Base-by-base conservation (phyloP, 139 green algal species). In the Auxenochlorella pyrenoidosa region DNA sequence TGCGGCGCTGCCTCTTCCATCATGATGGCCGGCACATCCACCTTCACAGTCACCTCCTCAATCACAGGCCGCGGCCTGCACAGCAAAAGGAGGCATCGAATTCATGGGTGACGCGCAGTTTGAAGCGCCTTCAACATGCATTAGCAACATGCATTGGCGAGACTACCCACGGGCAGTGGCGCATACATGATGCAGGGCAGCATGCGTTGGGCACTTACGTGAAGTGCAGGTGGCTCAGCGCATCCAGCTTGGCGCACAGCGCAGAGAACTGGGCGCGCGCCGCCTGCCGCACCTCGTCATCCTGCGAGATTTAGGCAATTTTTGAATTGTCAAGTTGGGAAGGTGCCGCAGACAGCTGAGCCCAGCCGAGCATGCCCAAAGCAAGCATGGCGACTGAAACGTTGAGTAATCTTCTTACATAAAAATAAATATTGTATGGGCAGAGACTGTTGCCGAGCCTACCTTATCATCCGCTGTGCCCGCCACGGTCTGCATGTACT, bases 221-320 rank as follows among this genome's bases (percentile, higher is more conserved):
- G 75, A 95, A 99, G 85, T 97, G 91, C 91, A 98, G 97, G 92
- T 97, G 95, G 5, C 90, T 92, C 72, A 99, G 93, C 5, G 97
- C 94, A 79, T 99, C 97, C 80, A 99, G 95, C 90, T 97, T 96
- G 47, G 63, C 87, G 16, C 91, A 96, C 26, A 99, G 91, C 60
- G 89, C 90, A 78, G 94, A 93, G 89, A 98, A 96, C 87, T 99
- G 93, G 19, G 84, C 73, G 3, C 86, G 79, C 1, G 93, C 94
- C 85, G 95, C 88, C 13, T 86, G 63, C 22, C 90, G 79, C 32
- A 94, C 71, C 21, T 71, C 65, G 41, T 90, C 87, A 36, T 93
- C 85, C 86, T 91, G 89, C 58, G 36, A 2, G 28, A 68, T 68
- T n/a, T n/a, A n/a, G n/a, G n/a, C n/a, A n/a, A 30, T 28, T 68